Percentiles rank a stretch among this genome's conserved stretches.
Evolutionary conservation across 208 protist genomes (phyloP).

Genomic region (Leishmania major): DNA sequence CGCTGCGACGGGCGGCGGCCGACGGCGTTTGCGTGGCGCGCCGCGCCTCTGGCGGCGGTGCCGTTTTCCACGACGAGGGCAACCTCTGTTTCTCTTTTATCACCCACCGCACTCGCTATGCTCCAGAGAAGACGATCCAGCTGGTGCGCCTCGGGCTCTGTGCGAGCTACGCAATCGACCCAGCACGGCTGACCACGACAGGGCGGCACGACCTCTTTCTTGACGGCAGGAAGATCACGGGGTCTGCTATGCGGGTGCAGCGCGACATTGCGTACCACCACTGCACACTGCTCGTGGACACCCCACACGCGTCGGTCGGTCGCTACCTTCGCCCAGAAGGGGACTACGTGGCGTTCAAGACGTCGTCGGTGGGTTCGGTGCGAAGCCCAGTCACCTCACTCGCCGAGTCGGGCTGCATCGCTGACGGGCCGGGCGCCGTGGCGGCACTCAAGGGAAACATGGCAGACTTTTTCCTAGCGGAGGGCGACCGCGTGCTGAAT

Average conservation of each 20-base stretch:
- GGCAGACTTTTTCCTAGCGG: constrained; percentile 46
- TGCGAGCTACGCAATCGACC: constrained; percentile 38
- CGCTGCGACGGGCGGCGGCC: constrained; percentile 35
- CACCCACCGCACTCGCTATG: constrained; percentile 68
- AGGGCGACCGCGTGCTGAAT: constrained; percentile 32
- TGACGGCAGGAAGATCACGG: constrained; percentile 83
- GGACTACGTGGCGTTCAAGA: constrained; percentile 51
- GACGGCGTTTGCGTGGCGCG: constrained; percentile 72
- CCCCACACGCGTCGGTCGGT: constrained; percentile 35
- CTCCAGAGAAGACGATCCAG: constrained; percentile 74
- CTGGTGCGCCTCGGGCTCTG: constrained; percentile 62
- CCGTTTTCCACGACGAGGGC: constrained; percentile 84
- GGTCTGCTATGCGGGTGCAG: constrained; percentile 90
- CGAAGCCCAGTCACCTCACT: constrained; percentile 80
- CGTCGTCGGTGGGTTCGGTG: constrained; percentile 60
- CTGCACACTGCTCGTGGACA: constrained; percentile 82
- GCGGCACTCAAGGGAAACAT: constrained; percentile 21
- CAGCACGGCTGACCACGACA: constrained; percentile 61
- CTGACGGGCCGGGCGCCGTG: constrained; percentile 14
- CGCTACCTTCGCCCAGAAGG: constrained; percentile 63
- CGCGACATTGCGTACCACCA: constrained; percentile 83
- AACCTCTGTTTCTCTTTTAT: constrained; percentile 89
- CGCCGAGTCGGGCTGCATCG: constrained; percentile 12
- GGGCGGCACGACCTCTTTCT: constrained; percentile 83
- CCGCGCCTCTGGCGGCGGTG: constrained; percentile 78